Base-by-base conservation (phyloP, 371 early-diverging fungal genomes). In the Mortierella sp. region DNA sequence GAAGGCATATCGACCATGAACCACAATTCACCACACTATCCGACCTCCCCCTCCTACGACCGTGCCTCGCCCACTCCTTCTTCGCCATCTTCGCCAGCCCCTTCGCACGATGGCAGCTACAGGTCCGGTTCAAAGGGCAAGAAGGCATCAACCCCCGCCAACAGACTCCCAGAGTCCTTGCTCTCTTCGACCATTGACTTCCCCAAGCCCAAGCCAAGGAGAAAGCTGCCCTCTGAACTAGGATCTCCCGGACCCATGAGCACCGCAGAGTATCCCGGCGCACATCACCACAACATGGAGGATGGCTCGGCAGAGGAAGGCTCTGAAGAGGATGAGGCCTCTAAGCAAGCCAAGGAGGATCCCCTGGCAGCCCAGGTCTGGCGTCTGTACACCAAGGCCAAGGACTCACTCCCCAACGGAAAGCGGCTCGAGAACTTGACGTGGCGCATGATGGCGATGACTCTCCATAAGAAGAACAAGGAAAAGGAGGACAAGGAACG, bases 381-480 rank as follows among this genome's bases (percentile, higher is more conserved):
- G 95, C 89, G 92, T 53, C 82, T 95, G 76, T 94, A 92, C 78
- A 92, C 93, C 26, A 91, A 93, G 77, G 93, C 94, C 24, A 93
- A 93, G 81, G 93, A 93, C 74, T 90, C 82, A 19, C 69, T 93
- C n/a, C 93, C 94, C 9, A 88, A 95, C 48, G 94, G 92, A 24
- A 87, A 89, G 54, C 89, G 95, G 40, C 79, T 94, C 10, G 95
- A 95, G 78, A 95, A 95, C 79, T 72, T 93, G 34, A 92, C 93
- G 8, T 95, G 95, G 95, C 90, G 95, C 34, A 90, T 92, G 88
- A 94, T 94, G 95, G 91, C 92, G 21, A 89, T 93, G 88, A 90
- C 90, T 1, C 78, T 91, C 19, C 90, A 88, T 67, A 89, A 90
- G 69, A 88, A 90, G 78, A 87, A 89, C 72, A 83, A 80, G 71